phyloP scores from a whole-genome alignment of 1,284 basidiomycete genomes.

The Phenoliferia sp. region DNA sequence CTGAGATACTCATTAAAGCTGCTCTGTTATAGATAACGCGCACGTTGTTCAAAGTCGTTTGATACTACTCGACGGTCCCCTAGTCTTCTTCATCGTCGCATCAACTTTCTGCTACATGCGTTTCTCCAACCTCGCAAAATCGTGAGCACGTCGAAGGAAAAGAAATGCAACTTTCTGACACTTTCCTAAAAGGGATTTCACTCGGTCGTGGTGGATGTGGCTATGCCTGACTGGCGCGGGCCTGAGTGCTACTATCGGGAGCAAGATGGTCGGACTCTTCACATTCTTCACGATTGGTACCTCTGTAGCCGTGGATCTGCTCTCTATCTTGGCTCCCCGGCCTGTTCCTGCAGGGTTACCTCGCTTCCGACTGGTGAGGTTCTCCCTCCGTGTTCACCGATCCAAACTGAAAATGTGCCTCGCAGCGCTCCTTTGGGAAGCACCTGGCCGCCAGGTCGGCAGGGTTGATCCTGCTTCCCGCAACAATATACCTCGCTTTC shows the following conservation, averaged over 20 bases:
- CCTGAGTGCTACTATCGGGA: conserved; percentile 92
- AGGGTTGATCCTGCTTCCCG: conserved; percentile 83
- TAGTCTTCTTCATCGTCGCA: conserved; percentile 92
- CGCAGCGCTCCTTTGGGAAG: conserved; percentile 76
- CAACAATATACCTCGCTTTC: conserved; percentile 87
- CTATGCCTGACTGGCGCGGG: conserved; percentile 81
- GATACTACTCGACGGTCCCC: conserved; percentile 88
- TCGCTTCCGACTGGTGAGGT: too few relatives aligned
- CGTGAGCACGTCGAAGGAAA: conserved; percentile 49
- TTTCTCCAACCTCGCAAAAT: conserved; percentile 91
- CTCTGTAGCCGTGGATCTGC: conserved; percentile 82
- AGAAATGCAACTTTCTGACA: neutral
- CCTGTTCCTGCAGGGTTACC: neutral
- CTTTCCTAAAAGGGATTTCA: conserved; percentile 61
- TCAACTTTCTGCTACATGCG: conserved; percentile 92
- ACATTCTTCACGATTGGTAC: conserved; percentile 85
- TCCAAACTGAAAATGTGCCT: neutral
- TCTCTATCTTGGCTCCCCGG: neutral
- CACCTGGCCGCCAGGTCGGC: conserved; percentile 83
- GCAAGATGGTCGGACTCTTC: conserved; percentile 96
- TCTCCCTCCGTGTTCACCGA: too few relatives aligned
- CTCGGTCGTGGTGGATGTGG: conserved; percentile 92
- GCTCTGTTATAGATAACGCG: conserved; percentile 68
- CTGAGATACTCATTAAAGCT: neutral
- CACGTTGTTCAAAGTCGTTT: conserved; percentile 93